A percentile compares a stretch with the other conserved stretches of the same genome.
phyloP scores from a whole-genome alignment of 768 basidiomycete species.

The Agaricus subrufescens region DNA sequence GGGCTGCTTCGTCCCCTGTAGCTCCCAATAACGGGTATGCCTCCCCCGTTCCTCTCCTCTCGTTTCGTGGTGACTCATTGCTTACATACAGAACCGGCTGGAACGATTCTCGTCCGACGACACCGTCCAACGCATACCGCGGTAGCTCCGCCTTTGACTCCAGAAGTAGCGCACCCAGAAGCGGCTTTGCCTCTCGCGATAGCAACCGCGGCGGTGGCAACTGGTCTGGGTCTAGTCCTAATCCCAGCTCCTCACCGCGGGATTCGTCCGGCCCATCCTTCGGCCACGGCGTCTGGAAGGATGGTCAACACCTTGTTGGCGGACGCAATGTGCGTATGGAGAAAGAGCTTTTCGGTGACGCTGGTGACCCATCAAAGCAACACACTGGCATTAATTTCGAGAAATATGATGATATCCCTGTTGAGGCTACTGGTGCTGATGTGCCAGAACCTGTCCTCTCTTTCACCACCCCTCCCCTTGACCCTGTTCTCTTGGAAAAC shows the following conservation, averaged over 20 bases:
- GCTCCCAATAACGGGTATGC: constrained; percentile 55
- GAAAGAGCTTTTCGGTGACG: constrained; percentile 94
- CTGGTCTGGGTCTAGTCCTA: constrained; percentile 34
- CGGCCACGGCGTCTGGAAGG: constrained; percentile 80
- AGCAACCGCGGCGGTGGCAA: constrained; percentile 25
- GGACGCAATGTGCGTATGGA: constrained; percentile 83
- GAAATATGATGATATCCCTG: constrained; percentile 99
- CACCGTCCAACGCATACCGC: constrained; percentile 52
- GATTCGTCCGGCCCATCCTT: constrained; percentile 22
- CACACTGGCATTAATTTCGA: constrained; percentile 99
- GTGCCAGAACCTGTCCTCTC: constrained; percentile 92
- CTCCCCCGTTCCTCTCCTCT: constrained; percentile 8
- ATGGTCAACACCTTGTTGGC: constrained; percentile 84
- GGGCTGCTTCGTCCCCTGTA: constrained; percentile 60
- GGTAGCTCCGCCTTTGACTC: constrained; percentile 20
- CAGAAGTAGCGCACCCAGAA: constrained; percentile 2
- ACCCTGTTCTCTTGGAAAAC: constrained; percentile 92
- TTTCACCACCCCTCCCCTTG: constrained; percentile 87
- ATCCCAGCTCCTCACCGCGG: constrained; percentile 30
- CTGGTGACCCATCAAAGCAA: constrained; percentile 79
- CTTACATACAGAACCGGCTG: constrained; percentile 52
- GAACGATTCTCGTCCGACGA: constrained; percentile 65
- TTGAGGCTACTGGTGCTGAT: constrained; percentile 94
- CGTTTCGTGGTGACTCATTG: constrained; percentile 13
- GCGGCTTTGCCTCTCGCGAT: constrained; percentile 15